Conservation (phyloP, 2,329 filamentous ascomycete genomes). For the Colletotrichum cereale region DNA sequence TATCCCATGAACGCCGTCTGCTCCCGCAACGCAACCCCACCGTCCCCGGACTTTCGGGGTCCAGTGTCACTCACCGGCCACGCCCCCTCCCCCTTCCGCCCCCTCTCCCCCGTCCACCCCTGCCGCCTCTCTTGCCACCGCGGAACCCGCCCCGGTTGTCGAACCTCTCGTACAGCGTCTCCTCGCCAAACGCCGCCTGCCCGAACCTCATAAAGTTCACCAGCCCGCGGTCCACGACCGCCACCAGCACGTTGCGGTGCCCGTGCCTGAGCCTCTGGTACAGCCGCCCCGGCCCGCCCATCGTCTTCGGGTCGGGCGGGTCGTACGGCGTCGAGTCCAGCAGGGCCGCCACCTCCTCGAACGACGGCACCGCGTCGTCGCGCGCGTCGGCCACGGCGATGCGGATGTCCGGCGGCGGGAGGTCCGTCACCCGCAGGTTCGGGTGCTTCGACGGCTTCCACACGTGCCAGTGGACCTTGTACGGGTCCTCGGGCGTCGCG, state of each 20-base stretch:
- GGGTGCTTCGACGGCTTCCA: slow-evolving; percentile 76
- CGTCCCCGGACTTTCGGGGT: background rate
- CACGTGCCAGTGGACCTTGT: slow-evolving; percentile 82
- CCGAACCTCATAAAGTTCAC: slow-evolving; percentile 87
- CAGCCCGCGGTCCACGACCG: slow-evolving; percentile 89
- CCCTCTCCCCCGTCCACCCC: slow-evolving; percentile 58
- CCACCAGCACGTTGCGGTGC: slow-evolving; percentile 84
- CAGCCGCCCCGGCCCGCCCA: slow-evolving; percentile 62
- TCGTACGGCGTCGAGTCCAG: slow-evolving; percentile 80
- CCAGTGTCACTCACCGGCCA: slow-evolving; percentile 37
- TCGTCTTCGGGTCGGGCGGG: slow-evolving; percentile 59
- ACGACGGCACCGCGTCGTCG: slow-evolving; percentile 76
- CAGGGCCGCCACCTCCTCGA: slow-evolving; percentile 78
- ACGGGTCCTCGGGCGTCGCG: slow-evolving; percentile 62
- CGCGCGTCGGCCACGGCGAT: slow-evolving; percentile 85
- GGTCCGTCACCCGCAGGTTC: slow-evolving; percentile 83
- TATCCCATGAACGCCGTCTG: slow-evolving; percentile 1
- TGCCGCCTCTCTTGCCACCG: slow-evolving; percentile 55
- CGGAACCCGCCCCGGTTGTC: slow-evolving; percentile 52
- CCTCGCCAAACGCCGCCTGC: slow-evolving; percentile 83
- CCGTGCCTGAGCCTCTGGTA: slow-evolving; percentile 88
- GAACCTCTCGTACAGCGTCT: slow-evolving; percentile 76
- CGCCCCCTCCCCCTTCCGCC: slow-evolving; percentile 52
- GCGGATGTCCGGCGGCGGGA: slow-evolving; percentile 84
- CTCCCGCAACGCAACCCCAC: background rate